These are phyloP conservation scores for Neofusicoccum laricinum DNA, from an alignment of 2,329 filamentous ascomycete species.

Conservation along the genomic window DNA sequence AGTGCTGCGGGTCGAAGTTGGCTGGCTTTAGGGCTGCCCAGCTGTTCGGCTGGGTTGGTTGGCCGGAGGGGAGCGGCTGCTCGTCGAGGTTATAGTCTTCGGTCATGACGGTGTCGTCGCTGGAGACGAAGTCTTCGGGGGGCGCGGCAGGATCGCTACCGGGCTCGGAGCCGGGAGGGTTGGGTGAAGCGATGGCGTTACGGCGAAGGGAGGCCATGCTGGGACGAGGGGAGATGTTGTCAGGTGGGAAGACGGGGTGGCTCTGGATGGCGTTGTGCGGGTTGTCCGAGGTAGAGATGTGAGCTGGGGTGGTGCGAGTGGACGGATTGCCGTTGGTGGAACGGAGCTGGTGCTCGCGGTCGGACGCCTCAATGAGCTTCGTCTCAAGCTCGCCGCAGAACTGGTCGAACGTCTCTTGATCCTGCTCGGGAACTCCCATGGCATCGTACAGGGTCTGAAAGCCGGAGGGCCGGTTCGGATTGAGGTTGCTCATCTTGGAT, in stretches of 20 bases:
- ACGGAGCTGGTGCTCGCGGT: neutral
- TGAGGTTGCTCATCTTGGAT: neutral
- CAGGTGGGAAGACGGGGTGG: too few species aligned
- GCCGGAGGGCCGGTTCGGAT: neutral
- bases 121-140: too few species aligned
- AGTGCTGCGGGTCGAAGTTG: neutral
- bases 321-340: too few species aligned
- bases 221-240: too few species aligned
- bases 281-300: too few species aligned
- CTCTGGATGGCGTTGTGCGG: too few species aligned
- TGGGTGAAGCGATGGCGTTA: too few species aligned
- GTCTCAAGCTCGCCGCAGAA: neutral
- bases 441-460: neutral
- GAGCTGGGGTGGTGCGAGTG: too few species aligned
- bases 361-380: neutral
- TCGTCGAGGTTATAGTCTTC: neutral
- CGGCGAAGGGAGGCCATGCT: too few species aligned
- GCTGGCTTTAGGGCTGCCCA: neutral
- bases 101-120: neutral
- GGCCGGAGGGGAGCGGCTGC: neutral
- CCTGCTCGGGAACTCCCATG: neutral
- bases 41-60: neutral
- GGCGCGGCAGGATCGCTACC: too few species aligned
- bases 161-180: too few species aligned
- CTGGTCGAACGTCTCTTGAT: neutral